Percentiles rank a stretch among this genome's conserved stretches.
Evolutionary conservation across 192 early-diverging fungal genomes (phyloP).

Genomic region (Neocallimastix lanati): DNA sequence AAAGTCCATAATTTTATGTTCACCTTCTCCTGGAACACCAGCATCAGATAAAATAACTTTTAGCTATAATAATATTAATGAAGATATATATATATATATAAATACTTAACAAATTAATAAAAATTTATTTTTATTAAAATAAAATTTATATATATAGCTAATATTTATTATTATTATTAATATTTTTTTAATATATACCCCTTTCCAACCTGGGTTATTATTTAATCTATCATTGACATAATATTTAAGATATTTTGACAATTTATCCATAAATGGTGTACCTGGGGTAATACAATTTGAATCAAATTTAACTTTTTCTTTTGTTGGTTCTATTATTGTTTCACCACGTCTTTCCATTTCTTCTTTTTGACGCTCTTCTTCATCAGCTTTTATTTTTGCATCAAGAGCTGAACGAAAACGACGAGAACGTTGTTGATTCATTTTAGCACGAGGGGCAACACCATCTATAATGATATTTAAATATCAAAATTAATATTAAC

Average conservation of each 20-base stretch:
- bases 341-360: constrained; percentile 5
- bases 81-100: no score
- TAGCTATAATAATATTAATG: background rate
- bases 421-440: constrained; percentile 96
- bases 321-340: constrained; percentile 5
- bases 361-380: constrained; percentile 37
- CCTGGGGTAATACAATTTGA: constrained; percentile 36
- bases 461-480: constrained; percentile 26
- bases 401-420: constrained; percentile 92
- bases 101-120: no score
- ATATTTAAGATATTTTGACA: constrained; percentile 2
- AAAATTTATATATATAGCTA: no score
- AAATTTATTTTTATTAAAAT: no score
- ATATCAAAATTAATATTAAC: no score
- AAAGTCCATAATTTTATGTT: constrained; percentile 6
- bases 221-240: constrained; percentile 2
- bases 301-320: constrained; percentile 27
- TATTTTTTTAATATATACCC: background rate
- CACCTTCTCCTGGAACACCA: constrained; percentile 3
- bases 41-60: background rate
- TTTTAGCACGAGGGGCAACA: constrained; percentile 94
- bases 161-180: background rate
- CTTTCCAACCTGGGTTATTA: constrained; percentile 1
- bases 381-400: constrained; percentile 34
- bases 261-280: constrained; percentile 5